Evolutionary conservation across 2,329 filamentous ascomycete species (phyloP).

Genomic region (Nothophoma quercina): DNA sequence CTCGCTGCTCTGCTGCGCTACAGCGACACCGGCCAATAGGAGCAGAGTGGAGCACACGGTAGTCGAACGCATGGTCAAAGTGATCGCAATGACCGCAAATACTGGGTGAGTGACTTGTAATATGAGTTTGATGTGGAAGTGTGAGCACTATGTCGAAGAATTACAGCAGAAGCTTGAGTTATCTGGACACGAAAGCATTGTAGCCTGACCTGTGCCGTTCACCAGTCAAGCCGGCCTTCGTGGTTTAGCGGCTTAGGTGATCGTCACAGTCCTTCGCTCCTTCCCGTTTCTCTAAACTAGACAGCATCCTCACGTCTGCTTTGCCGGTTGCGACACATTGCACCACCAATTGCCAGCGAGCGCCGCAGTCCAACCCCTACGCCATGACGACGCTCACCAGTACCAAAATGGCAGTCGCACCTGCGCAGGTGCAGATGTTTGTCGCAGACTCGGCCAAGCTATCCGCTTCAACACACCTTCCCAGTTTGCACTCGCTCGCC

Average conservation of each 20-base stretch:
- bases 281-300: slow-evolving; percentile 38
- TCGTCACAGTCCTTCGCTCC: slow-evolving; percentile 37
- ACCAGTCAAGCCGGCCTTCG: slow-evolving; percentile 16
- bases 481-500: slow-evolving; percentile 59
- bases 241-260: slow-evolving; percentile 18
- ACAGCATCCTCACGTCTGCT: slow-evolving; percentile 20
- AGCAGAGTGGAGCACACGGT: slow-evolving; percentile 33
- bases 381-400: slow-evolving; percentile 37
- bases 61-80: slow-evolving; percentile 33
- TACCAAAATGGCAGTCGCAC: slow-evolving; percentile 35
- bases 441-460: slow-evolving; percentile 26
- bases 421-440: slow-evolving; percentile 44
- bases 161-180: background rate
- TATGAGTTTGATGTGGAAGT: background rate
- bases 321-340: slow-evolving; percentile 30
- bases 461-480: slow-evolving; percentile 32
- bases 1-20: slow-evolving; percentile 24
- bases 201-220: slow-evolving; percentile 12
- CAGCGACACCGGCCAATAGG: slow-evolving; percentile 33
- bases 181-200: slow-evolving; percentile 7
- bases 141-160: background rate
- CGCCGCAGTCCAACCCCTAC: slow-evolving; percentile 18
- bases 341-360: slow-evolving; percentile 33
- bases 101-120: too few species aligned
- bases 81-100: too few species aligned